phyloP scores from a whole-genome alignment of 2,329 filamentous ascomycete genomes.

The Grosmannia penicillata region DNA sequence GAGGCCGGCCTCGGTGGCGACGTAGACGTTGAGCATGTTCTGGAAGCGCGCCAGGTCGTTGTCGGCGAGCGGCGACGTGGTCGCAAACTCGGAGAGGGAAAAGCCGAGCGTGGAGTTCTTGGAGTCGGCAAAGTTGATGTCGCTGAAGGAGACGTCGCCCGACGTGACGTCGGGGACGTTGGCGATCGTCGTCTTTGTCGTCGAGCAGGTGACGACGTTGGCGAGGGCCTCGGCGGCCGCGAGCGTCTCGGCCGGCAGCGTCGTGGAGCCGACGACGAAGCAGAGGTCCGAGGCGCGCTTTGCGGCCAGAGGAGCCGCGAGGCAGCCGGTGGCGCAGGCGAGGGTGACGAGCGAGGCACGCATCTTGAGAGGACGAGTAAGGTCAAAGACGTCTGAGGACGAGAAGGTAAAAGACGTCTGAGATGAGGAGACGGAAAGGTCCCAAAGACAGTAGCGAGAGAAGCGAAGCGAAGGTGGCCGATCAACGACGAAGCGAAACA shows the following conservation, averaged over 20 bases:
- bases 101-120: conserved; percentile 34
- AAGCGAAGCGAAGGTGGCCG: conserved; percentile 1
- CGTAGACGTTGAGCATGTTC: conserved; percentile 38
- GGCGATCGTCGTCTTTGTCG: conserved; percentile 29
- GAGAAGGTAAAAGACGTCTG: background rate
- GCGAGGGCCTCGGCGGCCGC: conserved; percentile 26
- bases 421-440: background rate
- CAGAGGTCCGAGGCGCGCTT: conserved; percentile 18
- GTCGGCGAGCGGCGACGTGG: conserved; percentile 29
- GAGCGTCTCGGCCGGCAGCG: conserved; percentile 34
- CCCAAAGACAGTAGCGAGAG: background rate
- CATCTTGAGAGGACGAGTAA: conserved; percentile 5
- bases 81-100: conserved; percentile 37
- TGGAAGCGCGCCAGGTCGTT: conserved; percentile 37
- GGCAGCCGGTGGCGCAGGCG: conserved; percentile 6
- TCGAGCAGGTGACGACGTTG: conserved; percentile 32
- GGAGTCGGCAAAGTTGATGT: conserved; percentile 40
- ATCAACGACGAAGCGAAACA: conserved; percentile 8
- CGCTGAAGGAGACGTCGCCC: conserved; percentile 32
- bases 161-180: conserved; percentile 42
- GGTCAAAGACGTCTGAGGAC: background rate
- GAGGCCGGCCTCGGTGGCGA: conserved; percentile 45
- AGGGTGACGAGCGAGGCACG: conserved; percentile 7
- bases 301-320: conserved; percentile 4
- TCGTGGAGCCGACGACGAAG: conserved; percentile 35